These are phyloP conservation scores for Akanthomyces uredinophilus DNA, from an alignment of 2,329 filamentous ascomycete genomes.

Conservation along the genomic window DNA sequence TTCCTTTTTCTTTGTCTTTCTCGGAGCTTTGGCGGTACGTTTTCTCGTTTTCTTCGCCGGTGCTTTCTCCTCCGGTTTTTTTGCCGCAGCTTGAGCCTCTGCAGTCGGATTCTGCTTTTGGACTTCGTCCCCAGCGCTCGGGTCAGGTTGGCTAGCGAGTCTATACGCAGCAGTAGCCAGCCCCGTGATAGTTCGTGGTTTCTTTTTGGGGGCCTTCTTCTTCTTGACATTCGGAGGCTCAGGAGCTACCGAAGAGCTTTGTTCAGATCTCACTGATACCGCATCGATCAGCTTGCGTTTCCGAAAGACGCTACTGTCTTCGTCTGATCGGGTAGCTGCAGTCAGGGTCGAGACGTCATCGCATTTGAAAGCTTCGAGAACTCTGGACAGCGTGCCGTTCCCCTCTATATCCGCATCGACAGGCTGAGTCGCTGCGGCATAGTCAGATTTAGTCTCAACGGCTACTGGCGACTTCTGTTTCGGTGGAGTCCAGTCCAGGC, in stretches of 20 bases:
- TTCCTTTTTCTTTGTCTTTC: constrained; percentile 36
- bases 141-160: constrained; percentile 27
- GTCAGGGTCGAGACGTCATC: constrained; percentile 19
- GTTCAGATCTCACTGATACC: constrained; percentile 29
- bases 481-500: constrained; percentile 65
- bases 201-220: constrained; percentile 57
- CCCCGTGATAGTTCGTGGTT: constrained; percentile 71
- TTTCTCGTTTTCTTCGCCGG: constrained; percentile 18
- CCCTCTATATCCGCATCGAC: background rate
- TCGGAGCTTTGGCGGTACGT: constrained; percentile 30
- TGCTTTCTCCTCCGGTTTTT: background rate
- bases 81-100: background rate
- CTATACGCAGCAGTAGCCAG: constrained; percentile 68
- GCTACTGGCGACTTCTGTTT: constrained; percentile 32
- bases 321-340: constrained; percentile 21
- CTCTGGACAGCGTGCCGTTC: constrained; percentile 36
- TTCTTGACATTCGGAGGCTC: constrained; percentile 35
- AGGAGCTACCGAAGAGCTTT: constrained; percentile 16
- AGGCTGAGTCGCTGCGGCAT: background rate
- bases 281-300: constrained; percentile 55
- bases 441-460: constrained; percentile 28
- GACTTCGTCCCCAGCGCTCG: constrained; percentile 15
- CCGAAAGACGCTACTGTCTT: constrained; percentile 34
- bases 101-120: background rate
- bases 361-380: constrained; percentile 40